A percentile compares a stretch with the other conserved stretches of the same genome.
phyloP scores from a whole-genome alignment of 2,329 filamentous ascomycete species.

The Chaetomiaceae sp. region DNA sequence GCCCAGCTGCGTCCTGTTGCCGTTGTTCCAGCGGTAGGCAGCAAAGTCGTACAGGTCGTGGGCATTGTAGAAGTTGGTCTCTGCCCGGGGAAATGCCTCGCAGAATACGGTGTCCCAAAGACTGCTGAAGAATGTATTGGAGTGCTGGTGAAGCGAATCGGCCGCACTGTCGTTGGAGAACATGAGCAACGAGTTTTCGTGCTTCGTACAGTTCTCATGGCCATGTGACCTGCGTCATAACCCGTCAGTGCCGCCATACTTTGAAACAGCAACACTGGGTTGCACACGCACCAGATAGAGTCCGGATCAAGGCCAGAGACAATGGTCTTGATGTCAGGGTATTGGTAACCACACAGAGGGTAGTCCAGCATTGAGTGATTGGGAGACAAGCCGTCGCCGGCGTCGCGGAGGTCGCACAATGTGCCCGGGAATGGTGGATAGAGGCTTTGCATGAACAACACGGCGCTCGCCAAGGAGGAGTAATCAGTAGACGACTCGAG shows the following conservation, averaged over 20 bases:
- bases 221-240: conserved; percentile 32
- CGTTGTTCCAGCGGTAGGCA: conserved; percentile 47
- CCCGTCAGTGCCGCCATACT: neutral
- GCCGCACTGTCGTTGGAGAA: conserved; percentile 22
- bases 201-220: conserved; percentile 34
- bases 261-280: too few species aligned
- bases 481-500: conserved; percentile 37
- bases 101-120: conserved; percentile 36
- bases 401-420: conserved; percentile 25
- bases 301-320: conserved; percentile 37
- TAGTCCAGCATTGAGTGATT: conserved; percentile 51
- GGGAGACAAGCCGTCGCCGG: conserved; percentile 28
- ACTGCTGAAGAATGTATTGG: conserved; percentile 36
- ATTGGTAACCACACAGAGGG: conserved; percentile 73
- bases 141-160: conserved; percentile 21
- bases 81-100: conserved; percentile 30
- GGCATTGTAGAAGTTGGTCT: conserved; percentile 43
- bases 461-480: conserved; percentile 59
- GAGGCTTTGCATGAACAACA: conserved; percentile 75
- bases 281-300: conserved; percentile 36
- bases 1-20: conserved; percentile 39
- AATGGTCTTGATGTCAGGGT: conserved; percentile 60
- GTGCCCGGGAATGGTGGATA: conserved; percentile 61
- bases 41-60: conserved; percentile 51
- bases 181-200: conserved; percentile 28